Evolutionary conservation across 495 filamentous ascomycete species (phyloP).

Genomic region (Corynascus novoguineensis): DNA sequence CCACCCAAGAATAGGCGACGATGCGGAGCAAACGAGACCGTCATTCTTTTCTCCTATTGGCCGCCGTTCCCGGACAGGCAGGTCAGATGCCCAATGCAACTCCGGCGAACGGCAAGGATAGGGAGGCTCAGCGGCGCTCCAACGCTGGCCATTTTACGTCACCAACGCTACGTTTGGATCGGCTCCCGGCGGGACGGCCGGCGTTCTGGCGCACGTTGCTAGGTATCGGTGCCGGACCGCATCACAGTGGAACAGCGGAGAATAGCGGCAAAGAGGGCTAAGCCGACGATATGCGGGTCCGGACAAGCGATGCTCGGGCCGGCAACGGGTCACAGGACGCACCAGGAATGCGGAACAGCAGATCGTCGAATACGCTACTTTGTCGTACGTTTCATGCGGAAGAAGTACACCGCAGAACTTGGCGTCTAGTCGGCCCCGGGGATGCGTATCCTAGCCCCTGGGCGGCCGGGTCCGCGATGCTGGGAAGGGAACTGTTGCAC

Average conservation of each 20-base stretch:
- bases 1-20: not conserved
- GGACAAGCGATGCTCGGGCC: not conserved
- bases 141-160: constrained; percentile 12
- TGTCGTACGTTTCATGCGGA: not conserved
- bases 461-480: not conserved
- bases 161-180: constrained; percentile 1
- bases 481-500: not conserved
- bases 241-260: not conserved
- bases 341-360: not conserved
- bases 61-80: constrained; percentile 1
- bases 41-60: not conserved
- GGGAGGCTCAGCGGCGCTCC: not conserved
- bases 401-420: not conserved
- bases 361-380: not conserved
- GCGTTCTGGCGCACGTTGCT: not conserved
- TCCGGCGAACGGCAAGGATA: constrained; percentile 3
- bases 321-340: constrained; percentile 6
- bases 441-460: not conserved
- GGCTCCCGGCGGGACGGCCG: constrained; percentile 11
- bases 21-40: not conserved
- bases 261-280: constrained; percentile 15
- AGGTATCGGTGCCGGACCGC: constrained; percentile 5
- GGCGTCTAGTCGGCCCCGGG: not conserved
- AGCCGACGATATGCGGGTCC: constrained; percentile 27
- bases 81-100: constrained; percentile 9